Evolutionary conservation across 371 early-diverging fungal genomes (phyloP), one percentile per base, ranked within the genome.

Genomic region (Mucor velutinosus): DNA sequence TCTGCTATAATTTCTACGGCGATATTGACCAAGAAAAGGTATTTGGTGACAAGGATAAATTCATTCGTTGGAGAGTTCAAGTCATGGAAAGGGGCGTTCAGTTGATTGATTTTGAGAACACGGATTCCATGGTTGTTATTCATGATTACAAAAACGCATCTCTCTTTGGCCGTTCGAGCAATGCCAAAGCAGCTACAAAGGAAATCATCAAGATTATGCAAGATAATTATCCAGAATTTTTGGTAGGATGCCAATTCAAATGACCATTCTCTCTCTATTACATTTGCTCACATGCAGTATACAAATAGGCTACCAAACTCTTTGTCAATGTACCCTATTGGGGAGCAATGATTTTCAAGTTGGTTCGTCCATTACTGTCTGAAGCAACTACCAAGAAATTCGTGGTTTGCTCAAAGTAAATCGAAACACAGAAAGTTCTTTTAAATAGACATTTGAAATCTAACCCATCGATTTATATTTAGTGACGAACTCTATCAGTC

Each of bases 1-100:
- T 87, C 32, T 88, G 88, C 55, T 88, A 88, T 68, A 87, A 87
- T 58, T 78, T 83, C 32, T 88, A 88, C 66, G 88, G 88, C 45
- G 78, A 78, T 19, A 60, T 86, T 19, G 82, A 86, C 66, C 83
- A 85, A 69, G 77, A 84, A 25, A 67, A 77, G 37, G 87, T 86
- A n/a, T 88, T 88, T 81, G 86, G 78, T 21, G 85, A 88, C 39
- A 58, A 80, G 19, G 75, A 80, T 53, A 77, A 83, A 60, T 88
- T 88, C 66, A 70, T 88, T 51, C 83, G 87, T 21, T 88, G 88
- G 88, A 78, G 88, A 45, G 75, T 88, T 39, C 87, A 88, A 73
- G 75, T 88, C 35, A 85, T 86, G 75, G 88, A 88, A 69, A 81
- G 82, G 33, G 83, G 86, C 7, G 75, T 88, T 47, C 69, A 76